Evolutionary conservation across 371 early-diverging fungal genomes (phyloP).

Genomic region (Mucor plumbeus): DNA sequence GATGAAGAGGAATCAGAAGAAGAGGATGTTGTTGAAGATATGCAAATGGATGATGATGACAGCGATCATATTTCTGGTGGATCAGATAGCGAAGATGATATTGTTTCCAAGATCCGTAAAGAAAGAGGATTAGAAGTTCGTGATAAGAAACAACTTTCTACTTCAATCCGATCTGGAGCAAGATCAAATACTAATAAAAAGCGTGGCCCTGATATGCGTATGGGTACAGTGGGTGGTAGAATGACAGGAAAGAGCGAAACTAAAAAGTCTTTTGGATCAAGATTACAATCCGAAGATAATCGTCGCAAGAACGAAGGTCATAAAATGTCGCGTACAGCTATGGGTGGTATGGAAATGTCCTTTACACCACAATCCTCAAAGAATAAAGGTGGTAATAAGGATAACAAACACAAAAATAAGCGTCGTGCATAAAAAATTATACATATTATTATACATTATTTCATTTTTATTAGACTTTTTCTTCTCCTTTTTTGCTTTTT

Average conservation of each 20-base stretch:
- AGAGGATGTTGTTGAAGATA: conserved; percentile 47
- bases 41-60: conserved; percentile 46
- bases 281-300: conserved; percentile 36
- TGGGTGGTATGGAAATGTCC: conserved; percentile 73
- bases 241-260: conserved; percentile 37
- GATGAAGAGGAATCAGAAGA: conserved; percentile 34
- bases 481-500: background rate
- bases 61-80: conserved; percentile 45
- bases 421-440: conserved; percentile 16
- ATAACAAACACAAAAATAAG: conserved; percentile 19
- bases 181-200: conserved; percentile 24
- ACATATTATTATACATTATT: conserved; percentile 2
- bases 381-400: conserved; percentile 7
- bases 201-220: conserved; percentile 55
- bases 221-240: conserved; percentile 53
- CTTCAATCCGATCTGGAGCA: conserved; percentile 27
- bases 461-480: conserved; percentile 7
- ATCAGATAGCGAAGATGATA: conserved; percentile 55
- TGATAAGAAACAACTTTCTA: conserved; percentile 35
- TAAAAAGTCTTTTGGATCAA: conserved; percentile 50
- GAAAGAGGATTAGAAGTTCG: conserved; percentile 49
- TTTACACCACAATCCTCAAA: conserved; percentile 44
- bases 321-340: conserved; percentile 61
- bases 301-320: conserved; percentile 41
- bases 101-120: conserved; percentile 51